Percentiles rank a stretch among this genome's conserved stretches.
These are phyloP conservation scores for Pachyrhizus erosus DNA, from an alignment of 306 rosid genomes.

Conservation along the genomic window DNA sequence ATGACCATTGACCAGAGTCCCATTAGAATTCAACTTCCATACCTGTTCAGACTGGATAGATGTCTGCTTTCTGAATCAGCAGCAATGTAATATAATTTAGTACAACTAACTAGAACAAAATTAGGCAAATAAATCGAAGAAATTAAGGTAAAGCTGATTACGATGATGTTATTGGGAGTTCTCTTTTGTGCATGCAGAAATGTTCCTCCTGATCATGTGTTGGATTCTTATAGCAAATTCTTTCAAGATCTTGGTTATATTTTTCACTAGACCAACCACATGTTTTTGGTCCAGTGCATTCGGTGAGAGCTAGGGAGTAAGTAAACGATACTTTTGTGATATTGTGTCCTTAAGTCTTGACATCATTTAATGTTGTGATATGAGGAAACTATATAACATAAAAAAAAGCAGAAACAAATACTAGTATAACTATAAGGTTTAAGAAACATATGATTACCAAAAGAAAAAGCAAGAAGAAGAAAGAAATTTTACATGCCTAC, in stretches of 20 bases:
- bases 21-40: conserved; percentile 26
- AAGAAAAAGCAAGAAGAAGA: not conserved
- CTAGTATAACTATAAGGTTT: not conserved
- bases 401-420: not conserved
- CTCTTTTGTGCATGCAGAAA: conserved; percentile 61
- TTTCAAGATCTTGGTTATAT: conserved; percentile 45
- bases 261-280: conserved; percentile 57
- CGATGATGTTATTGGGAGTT: conserved; percentile 39
- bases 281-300: conserved; percentile 58
- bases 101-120: not conserved
- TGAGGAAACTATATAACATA: conserved; percentile 54
- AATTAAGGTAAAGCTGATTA: conserved; percentile 40
- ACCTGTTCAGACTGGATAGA: not conserved
- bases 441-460: not conserved
- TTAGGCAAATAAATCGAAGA: conserved; percentile 18
- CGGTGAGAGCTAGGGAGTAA: conserved; percentile 42
- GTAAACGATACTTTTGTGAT: conserved; percentile 21
- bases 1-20: conserved; percentile 11
- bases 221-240: conserved; percentile 56
- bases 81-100: not conserved
- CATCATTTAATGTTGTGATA: conserved; percentile 31
- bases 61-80: conserved; percentile 38
- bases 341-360: conserved; percentile 18
- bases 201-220: conserved; percentile 20
- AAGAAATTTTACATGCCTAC: conserved; percentile 59